Evolutionary conservation across 2,329 filamentous ascomycete species (phyloP), one percentile per base, ranked within the genome.

Genomic region (Colletotrichum godetiae): DNA sequence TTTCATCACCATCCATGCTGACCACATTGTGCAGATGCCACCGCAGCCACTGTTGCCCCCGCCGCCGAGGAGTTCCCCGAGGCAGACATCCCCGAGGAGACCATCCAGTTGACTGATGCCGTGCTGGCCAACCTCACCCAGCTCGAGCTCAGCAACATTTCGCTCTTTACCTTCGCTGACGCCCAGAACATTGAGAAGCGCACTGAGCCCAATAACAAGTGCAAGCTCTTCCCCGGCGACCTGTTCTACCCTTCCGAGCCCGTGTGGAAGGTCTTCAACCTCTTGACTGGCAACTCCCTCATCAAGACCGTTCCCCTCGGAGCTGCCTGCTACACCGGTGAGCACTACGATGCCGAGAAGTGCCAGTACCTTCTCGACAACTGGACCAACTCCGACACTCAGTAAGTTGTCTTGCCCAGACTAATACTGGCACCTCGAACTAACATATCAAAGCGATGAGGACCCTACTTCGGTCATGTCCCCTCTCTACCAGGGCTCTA

Each of bases 401-500:
- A 78, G 77, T 79, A 65, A 72, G 77, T 62, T 22, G 22, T 12
- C 33, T 19, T 24, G 49, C 19, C 5, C 46, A 5, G 10, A 3
- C 8, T 19, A 3, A 0, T 13, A 22, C 15, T 2, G 4, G 53
- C 7, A 27, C 42, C 11, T 8, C 11, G 11, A 22, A 24, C 57
- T 62, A 7, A 68, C 37, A 35, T 67, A 33, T 60, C 24, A 76
- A n/a, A 83, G 82, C 70, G 78, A 79, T 13, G 67, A 77, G 4
- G 81, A 86, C 64, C 84, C 84, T 2, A 82, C 82, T 10, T 85
- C 83, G 1, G 76, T 82, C 59, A 84, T 84, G 81, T 84, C 79
- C 73, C 82, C 84, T 4, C 65, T 86, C 3, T 85, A 80, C 73
- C 77, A 84, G 75, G 83, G 83, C 5, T 75, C 78, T 5, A 84